Base-by-base conservation (phyloP, 352 stramenopile genomes). In the Phytophthora pini region DNA sequence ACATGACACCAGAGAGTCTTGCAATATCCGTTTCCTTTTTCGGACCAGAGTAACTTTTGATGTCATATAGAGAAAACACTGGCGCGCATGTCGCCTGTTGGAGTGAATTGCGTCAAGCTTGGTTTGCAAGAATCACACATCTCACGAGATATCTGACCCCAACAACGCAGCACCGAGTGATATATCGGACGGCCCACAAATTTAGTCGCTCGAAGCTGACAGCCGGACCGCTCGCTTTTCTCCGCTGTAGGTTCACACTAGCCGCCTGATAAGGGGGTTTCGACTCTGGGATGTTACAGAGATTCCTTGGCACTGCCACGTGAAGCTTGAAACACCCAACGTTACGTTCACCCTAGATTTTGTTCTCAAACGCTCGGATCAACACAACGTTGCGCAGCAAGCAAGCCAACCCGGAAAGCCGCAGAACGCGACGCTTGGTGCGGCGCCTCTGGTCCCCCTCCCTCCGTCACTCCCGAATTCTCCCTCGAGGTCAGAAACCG, bases 401-500 rank as follows among this genome's bases (percentile, higher is more conserved):
- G 31, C 9, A 36, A 36, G 31, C 31, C 31, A 36, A 36, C 9
- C 8, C 31, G 47, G 68, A 76, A 72, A 76, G 68, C 26, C 68
- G 49, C 54, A 64, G 29, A 11, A 17, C n/a, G 53, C 66, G 67
- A 67, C 66, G 66, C 66, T 74, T 74, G 61, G 22, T 62, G 29
- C 43, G 38, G 48, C 17, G 39, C 34, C 27, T 51, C 49, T 57
- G 31, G 46, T 58, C 38, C 27, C 20, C 56, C 22, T 62, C 44
- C 40, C 22, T 62, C 44, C 40, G 46, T 71, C 68, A 76, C 53
- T 76, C 38, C 36, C 47, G 9, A 70, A 70, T 66, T 70, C 62
- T 62, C 57, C 26, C 34, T 63, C 53, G 44, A 48, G 39, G 38
- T 22, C 58, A 48, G 29, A 54, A 57, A 31, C 43, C 59, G 29